Conservation (phyloP, 208 protist species). For the Phytomonas sp. region DNA sequence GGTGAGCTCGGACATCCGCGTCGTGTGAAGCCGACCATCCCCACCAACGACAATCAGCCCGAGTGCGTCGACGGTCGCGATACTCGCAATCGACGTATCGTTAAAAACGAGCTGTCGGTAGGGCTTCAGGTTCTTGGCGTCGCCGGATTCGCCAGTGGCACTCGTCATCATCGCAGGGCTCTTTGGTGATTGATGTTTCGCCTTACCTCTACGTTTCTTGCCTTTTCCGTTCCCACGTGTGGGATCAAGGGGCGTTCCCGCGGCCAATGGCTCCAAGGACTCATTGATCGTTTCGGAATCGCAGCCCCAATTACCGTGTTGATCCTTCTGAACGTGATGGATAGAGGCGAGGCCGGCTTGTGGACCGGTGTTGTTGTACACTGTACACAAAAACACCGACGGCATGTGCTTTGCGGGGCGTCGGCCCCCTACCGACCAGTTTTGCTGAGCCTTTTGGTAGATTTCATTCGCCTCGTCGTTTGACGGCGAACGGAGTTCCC, state of each 20-base stretch:
- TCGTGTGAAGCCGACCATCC: constrained; percentile 27
- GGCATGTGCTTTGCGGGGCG: neutral
- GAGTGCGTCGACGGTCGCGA: constrained; percentile 22
- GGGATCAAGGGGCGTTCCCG: neutral
- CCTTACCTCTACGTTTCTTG: neutral
- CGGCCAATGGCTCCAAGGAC: neutral
- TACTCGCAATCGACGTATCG: constrained; percentile 19
- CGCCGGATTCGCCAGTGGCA: neutral
- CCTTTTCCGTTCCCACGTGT: neutral
- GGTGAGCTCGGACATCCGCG: constrained; percentile 33
- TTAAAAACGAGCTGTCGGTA: constrained; percentile 22
- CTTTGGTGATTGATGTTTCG: neutral
- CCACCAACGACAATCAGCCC: constrained; percentile 50
- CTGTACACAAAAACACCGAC: neutral
- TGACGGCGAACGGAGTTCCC: neutral
- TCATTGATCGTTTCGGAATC: neutral
- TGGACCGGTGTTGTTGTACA: neutral
- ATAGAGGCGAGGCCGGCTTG: neutral
- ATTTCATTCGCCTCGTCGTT: neutral
- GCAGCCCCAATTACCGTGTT: neutral
- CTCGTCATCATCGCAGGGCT: neutral
- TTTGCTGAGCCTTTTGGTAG: neutral
- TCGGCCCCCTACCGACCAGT: neutral
- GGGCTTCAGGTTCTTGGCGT: constrained; percentile 7
- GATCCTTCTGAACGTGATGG: neutral